phyloP scores from a whole-genome alignment of 2,329 filamentous ascomycete genomes.

The Aspergillus fischeri region DNA sequence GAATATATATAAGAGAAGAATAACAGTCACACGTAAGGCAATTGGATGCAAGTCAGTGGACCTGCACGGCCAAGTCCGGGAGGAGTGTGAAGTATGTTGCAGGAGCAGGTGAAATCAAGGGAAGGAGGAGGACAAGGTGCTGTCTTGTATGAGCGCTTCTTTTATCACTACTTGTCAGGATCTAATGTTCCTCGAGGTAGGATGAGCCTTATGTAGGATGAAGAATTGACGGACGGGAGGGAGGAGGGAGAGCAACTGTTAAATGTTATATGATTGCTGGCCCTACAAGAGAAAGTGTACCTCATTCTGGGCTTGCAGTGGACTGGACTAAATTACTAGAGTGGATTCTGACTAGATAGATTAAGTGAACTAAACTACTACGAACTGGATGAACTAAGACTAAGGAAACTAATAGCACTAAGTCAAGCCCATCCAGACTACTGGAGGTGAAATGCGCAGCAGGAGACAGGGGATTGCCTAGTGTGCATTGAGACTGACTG shows the following conservation, averaged over 20 bases:
- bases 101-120: not conserved
- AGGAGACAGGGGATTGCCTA: slow-evolving; percentile 13
- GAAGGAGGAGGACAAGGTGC: not conserved
- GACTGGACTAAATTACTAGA: slow-evolving; percentile 4
- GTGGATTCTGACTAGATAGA: not conserved
- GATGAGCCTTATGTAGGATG: slow-evolving; percentile 7
- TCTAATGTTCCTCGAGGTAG: not conserved
- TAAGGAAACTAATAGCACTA: slow-evolving; percentile 15
- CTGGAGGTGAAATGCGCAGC: slow-evolving; percentile 14
- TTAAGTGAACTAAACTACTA: not conserved
- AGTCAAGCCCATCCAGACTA: slow-evolving; percentile 16
- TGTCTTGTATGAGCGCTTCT: not conserved
- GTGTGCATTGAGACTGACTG: slow-evolving; percentile 15
- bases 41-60: not conserved
- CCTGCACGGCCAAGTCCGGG: not conserved
- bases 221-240: slow-evolving; percentile 10
- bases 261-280: slow-evolving; percentile 27
- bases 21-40: not conserved
- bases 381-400: slow-evolving; percentile 16
- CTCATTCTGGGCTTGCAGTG: slow-evolving; percentile 13
- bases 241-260: slow-evolving; percentile 22
- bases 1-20: not conserved
- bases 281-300: slow-evolving; percentile 19
- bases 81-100: not conserved
- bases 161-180: not conserved